Evolutionary conservation across 306 rosid genomes (phyloP), one percentile per base, ranked within the genome.

Genomic region (Purshia tridentata): DNA sequence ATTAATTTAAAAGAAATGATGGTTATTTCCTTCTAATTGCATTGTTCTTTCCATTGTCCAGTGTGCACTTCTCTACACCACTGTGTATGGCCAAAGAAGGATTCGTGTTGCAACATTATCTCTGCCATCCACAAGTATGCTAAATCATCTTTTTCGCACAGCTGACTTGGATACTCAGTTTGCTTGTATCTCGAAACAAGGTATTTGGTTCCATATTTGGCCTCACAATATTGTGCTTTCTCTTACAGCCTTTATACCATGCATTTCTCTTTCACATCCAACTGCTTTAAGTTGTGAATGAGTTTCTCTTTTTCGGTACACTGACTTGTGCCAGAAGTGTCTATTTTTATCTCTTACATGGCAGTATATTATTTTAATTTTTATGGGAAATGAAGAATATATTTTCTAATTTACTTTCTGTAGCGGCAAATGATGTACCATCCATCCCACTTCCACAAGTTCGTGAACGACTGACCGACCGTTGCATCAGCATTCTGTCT

Each of bases 21-120:
- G 11, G 9, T 44, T 67, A 4, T 49, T 45, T 71, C 16, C 23
- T 72, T 56, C 44, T 5, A 12, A 44, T 37, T 8, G 22, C 16
- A 2, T 23, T 72, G 23, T 58, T 59, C 11, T 16, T 23, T 57
- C 56, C 54, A 44, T 45, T 58, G 35, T 68, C 72, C 80, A 91
- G 97, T 91, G 97, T 78, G 97, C 97, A 49, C 91, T 91, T 81
- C 92, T 91, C 45, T 91, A 91, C 86, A 91, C 97, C 63, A 91
- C 97, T 71, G 72, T 91, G 69, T 84, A 86, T 80, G 96, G 97
- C 56, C 91, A 91, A 85, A 83, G 97, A 85, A 89, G 96, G 77
- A 91, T 91, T 77, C 92, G 96, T 18, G 91, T 91, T 51, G 10
- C 88, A 61, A 87, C 92, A 49, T 70, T 91, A 46, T 87, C 97